Base-by-base conservation (phyloP, 1,139 yeast species). In the Blastobotrys proliferans region DNA sequence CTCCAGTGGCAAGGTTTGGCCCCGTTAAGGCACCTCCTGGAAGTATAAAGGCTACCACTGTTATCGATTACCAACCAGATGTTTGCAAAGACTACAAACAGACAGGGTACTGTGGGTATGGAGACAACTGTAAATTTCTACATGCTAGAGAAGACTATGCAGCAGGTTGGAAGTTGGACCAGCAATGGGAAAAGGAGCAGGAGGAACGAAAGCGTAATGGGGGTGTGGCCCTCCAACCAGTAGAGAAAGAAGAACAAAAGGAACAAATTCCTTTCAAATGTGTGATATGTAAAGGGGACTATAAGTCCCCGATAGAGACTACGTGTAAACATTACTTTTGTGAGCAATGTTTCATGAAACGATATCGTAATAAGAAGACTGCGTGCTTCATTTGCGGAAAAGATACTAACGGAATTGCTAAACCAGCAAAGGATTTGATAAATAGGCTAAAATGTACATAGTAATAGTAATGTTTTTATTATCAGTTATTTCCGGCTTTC, bases 21-120 rank as follows among this genome's bases (percentile, higher is more conserved):
- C 58, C 61, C 11, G 38, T 51, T 26, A 49, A 55, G 41, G 48
- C 57, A 31, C 50, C 87, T 0, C 63, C 75, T 0, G 8, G 13
- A 27, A 80, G 80, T 56, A 72, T 87, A 26, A 70, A 79, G 40
- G 73, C 81, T n/a, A 83, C 92, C 0, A 79, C 86, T 1, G 69
- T 82, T n/a, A 75, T 85, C 28, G 98, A 92, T 57, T 92, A 83
- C 60, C 96, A 87, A 58, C 94, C 95, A 0, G 97, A 92, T 59
- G 83, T 94, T 2, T 94, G 98, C 60, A 94, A 92, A 57, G 97
- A 94, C 62, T 94, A 77, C 62, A 76, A 81, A 48, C 87, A 83
- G 54, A 90, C 95, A 0, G 98, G 98, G 0, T 90, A 80, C 59
- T 94, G 98, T 70, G 97, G 97, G 4, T 94, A 83, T 60, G 99